Evolutionary conservation across 257 asterid genomes (phyloP).

Genomic region (Plectranthus barbatus): DNA sequence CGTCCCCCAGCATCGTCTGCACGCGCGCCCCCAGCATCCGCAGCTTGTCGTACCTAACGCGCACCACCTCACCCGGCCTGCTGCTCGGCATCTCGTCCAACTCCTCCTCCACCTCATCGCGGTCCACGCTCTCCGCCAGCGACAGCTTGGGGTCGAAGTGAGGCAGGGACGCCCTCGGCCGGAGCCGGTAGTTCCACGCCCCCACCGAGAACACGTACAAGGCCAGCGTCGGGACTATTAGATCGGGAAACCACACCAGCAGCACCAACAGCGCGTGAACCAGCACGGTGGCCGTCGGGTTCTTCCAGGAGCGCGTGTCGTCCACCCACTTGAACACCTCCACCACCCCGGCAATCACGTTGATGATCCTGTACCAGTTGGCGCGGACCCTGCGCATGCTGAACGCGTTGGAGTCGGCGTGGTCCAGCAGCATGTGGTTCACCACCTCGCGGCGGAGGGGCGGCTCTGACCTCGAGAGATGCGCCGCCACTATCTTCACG

Average conservation of each 20-base stretch:
- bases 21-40: slow-evolving; percentile 73
- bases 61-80: slow-evolving; percentile 48
- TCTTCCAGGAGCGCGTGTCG: slow-evolving; percentile 84
- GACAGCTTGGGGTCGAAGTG: slow-evolving; percentile 67
- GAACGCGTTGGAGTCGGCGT: slow-evolving; percentile 51
- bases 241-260: slow-evolving; percentile 79
- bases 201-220: slow-evolving; percentile 67
- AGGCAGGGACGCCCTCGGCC: slow-evolving; percentile 42
- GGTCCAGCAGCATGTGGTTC: slow-evolving; percentile 61
- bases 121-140: slow-evolving; percentile 45
- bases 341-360: slow-evolving; percentile 56
- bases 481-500: slow-evolving; percentile 50
- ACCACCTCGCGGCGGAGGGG: slow-evolving; percentile 75
- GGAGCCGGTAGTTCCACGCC: slow-evolving; percentile 74
- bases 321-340: slow-evolving; percentile 67
- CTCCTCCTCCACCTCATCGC: slow-evolving; percentile 80
- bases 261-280: slow-evolving; percentile 59
- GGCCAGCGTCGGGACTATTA: slow-evolving; percentile 63
- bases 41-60: slow-evolving; percentile 61
- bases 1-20: slow-evolving; percentile 62
- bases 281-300: slow-evolving; percentile 63
- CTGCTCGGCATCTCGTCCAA: slow-evolving; percentile 61
- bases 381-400: slow-evolving; percentile 80
- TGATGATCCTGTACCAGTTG: slow-evolving; percentile 69
- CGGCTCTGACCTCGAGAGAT: slow-evolving; percentile 70